These are phyloP conservation scores for Coemansia interrupta DNA, from an alignment of 192 early-diverging fungal genomes.

Conservation along the genomic window DNA sequence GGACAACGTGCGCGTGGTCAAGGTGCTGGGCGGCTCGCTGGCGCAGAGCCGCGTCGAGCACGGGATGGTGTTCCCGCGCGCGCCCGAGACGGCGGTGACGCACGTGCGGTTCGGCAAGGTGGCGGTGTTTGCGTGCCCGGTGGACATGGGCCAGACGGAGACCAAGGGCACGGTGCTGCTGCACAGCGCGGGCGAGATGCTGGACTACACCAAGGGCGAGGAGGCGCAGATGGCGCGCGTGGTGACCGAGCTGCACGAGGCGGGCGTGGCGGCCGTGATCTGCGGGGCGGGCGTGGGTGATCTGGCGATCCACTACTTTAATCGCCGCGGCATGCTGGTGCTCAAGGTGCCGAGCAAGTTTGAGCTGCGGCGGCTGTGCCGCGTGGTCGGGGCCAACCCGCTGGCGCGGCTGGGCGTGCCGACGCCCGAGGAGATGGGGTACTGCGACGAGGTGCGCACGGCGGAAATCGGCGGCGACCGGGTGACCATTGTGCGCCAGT, in stretches of 20 bases:
- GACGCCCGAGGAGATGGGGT: conserved; percentile 95
- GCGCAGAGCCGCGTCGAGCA: conserved; percentile 84
- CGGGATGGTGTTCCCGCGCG: conserved; percentile 96
- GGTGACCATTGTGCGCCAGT: conserved; percentile 96
- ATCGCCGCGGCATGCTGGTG: conserved; percentile 86
- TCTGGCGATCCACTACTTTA: conserved; percentile 90
- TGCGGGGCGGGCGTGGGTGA: conserved; percentile 88
- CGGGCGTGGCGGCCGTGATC: conserved; percentile 89
- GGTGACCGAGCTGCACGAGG: conserved; percentile 84
- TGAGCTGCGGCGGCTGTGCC: conserved; percentile 90
- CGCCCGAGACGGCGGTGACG: conserved; percentile 74
- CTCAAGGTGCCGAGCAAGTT: conserved; percentile 93
- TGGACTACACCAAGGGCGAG: conserved; percentile 93
- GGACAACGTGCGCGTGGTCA: conserved; percentile 93
- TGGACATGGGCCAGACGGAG: conserved; percentile 92
- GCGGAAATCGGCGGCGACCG: conserved; percentile 97
- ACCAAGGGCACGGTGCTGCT: conserved; percentile 99
- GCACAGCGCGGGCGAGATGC: conserved; percentile 93
- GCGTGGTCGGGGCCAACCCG: conserved; percentile 87
- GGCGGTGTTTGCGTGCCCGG: conserved; percentile 88
- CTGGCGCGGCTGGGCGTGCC: conserved; percentile 90
- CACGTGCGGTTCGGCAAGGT: conserved; percentile 83
- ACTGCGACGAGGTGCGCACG: conserved; percentile 93
- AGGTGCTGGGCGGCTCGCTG: conserved; percentile 90
- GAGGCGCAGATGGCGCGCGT: conserved; percentile 83